Evolutionary conservation across 176 grass and related monocot species (phyloP).

Genomic region (Juncus inflexus): DNA sequence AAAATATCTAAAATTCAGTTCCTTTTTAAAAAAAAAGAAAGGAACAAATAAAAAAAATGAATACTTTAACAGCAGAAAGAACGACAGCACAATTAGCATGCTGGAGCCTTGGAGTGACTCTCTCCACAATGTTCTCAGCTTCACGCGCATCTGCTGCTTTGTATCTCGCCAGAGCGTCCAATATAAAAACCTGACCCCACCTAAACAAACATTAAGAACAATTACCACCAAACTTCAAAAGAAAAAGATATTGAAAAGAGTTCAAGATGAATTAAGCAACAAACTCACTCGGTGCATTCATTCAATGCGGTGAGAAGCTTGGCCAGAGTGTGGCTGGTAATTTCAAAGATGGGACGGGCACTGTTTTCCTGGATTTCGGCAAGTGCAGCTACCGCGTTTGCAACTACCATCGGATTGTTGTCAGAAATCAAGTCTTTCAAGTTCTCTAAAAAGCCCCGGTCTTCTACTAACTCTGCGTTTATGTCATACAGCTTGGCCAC

Average conservation of each 20-base stretch:
- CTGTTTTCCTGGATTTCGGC: conserved; percentile 97
- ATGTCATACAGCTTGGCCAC: conserved; percentile 99
- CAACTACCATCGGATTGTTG: conserved; percentile 99
- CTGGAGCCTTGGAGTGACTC: conserved; percentile 94
- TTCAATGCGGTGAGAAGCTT: conserved; percentile 98
- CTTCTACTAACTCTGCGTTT: conserved; percentile 96
- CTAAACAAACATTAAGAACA: conserved; percentile 7
- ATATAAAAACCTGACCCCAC: conserved; percentile 99
- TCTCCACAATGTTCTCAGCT: conserved; percentile 86
- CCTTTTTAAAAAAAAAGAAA: not conserved
- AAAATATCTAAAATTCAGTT: conserved; percentile 9
- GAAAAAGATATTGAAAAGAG: conserved; percentile 2
- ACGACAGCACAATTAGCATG: conserved; percentile 99
- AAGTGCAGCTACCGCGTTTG: conserved; percentile 98
- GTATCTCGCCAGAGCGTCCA: conserved; percentile 88
- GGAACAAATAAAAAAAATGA: not conserved
- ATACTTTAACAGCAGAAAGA: conserved; percentile 97
- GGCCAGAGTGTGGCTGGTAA: conserved; percentile 89
- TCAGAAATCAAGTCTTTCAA: conserved; percentile 96
- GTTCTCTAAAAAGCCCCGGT: conserved; percentile 91
- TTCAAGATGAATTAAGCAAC: too few relatives aligned
- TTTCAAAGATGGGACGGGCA: conserved; percentile 73
- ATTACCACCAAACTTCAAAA: conserved; percentile 1
- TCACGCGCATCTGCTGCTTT: conserved; percentile 85
- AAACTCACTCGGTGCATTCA: conserved; percentile 96